phyloP scores from a whole-genome alignment of 306 rosid genomes.

The Quillaja saponaria region DNA sequence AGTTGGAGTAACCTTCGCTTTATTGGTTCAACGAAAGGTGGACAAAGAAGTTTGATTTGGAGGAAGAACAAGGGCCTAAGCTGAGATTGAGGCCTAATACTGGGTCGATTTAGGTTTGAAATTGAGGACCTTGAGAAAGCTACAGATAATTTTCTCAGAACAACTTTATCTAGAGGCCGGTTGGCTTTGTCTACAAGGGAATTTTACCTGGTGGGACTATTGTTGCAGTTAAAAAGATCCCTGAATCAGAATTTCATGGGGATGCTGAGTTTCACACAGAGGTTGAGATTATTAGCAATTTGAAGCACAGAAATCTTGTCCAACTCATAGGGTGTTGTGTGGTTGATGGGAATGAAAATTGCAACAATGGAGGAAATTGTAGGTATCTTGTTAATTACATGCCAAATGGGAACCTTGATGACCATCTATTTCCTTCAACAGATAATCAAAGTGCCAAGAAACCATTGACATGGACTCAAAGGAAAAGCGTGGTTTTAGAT shows the following conservation, averaged over 20 bases:
- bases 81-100: slow-evolving; percentile 55
- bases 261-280: slow-evolving; percentile 57
- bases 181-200: slow-evolving; percentile 58
- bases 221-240: slow-evolving; percentile 54
- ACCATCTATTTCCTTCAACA: slow-evolving; percentile 38
- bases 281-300: slow-evolving; percentile 60
- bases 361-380: slow-evolving; percentile 35
- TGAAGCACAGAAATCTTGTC: slow-evolving; percentile 60
- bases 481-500: slow-evolving; percentile 56
- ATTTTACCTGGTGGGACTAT: slow-evolving; percentile 43
- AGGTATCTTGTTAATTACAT: slow-evolving; percentile 59
- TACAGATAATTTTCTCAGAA: slow-evolving; percentile 48
- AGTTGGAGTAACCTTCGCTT: too few species aligned
- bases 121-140: slow-evolving; percentile 55
- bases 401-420: slow-evolving; percentile 63
- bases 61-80: slow-evolving; percentile 37
- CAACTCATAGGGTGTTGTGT: slow-evolving; percentile 60
- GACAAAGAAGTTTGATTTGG: neutral
- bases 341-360: slow-evolving; percentile 34
- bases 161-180: slow-evolving; percentile 56
- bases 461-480: slow-evolving; percentile 57
- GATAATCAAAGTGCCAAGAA: slow-evolving; percentile 24
- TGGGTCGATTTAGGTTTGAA: slow-evolving; percentile 56
- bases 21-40: too few species aligned
- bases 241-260: slow-evolving; percentile 59